Conservation (phyloP, 495 filamentous ascomycete species). For the Podospora bellae-mahoneyi region DNA sequence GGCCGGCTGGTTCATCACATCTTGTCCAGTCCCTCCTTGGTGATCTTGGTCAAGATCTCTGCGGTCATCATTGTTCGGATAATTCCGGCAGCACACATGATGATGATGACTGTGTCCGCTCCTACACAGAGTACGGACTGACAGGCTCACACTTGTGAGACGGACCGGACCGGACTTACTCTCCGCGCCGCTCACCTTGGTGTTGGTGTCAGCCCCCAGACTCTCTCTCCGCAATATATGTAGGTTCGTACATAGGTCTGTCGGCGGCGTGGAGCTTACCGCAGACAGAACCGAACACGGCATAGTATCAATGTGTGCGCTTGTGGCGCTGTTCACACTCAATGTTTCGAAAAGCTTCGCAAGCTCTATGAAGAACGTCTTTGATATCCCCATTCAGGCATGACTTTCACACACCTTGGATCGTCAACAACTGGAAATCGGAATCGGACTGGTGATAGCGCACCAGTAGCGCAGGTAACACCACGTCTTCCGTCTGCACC, state of each 20-base stretch:
- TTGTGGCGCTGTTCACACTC: background rate
- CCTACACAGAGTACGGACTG: background rate
- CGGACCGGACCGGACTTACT: background rate
- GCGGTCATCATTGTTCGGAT: background rate
- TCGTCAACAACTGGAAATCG: background rate
- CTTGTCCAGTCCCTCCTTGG: background rate
- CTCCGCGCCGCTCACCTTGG: background rate
- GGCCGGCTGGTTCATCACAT: background rate
- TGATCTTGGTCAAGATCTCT: background rate
- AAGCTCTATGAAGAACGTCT: background rate
- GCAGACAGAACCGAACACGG: background rate
- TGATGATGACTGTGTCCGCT: background rate
- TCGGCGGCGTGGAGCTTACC: background rate
- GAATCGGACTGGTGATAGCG: background rate
- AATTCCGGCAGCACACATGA: background rate
- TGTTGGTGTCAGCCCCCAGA: background rate
- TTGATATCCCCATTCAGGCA: background rate
- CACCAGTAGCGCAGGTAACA: background rate
- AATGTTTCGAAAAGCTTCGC: background rate
- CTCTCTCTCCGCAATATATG: background rate
- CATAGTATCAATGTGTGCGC: background rate
- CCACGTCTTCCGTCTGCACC: no score
- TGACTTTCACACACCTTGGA: background rate
- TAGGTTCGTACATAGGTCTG: background rate
- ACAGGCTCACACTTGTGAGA: background rate